Evolutionary conservation across 345 rosid genomes (phyloP).

Genomic region (Lenwebbia sp.): DNA sequence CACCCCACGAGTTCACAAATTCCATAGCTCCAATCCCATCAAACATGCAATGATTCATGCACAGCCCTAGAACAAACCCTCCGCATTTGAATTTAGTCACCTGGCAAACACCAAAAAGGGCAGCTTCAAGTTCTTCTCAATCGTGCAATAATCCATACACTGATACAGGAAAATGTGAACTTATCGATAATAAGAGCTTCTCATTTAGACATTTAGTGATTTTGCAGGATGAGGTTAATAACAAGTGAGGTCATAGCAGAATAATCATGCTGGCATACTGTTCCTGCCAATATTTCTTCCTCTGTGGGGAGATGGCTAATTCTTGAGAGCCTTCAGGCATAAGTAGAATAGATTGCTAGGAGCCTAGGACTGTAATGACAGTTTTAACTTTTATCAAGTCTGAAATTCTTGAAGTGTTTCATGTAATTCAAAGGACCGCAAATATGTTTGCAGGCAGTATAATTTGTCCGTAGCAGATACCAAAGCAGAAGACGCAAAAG

Average conservation of each 20-base stretch:
- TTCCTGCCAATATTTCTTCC: background rate
- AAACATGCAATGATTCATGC: slow-evolving; percentile 77
- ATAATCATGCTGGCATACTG: background rate
- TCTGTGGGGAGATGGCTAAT: background rate
- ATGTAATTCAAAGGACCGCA: background rate
- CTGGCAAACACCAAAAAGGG: slow-evolving; percentile 16
- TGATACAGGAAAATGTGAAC: background rate
- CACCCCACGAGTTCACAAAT: slow-evolving; percentile 79
- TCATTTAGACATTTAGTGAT: background rate
- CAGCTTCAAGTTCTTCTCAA: background rate
- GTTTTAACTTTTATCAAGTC: background rate
- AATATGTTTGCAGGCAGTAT: background rate
- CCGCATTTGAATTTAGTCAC: slow-evolving; percentile 76
- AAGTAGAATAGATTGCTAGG: background rate
- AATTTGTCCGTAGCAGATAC: background rate
- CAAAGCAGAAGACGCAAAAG: background rate
- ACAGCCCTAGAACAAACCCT: slow-evolving; percentile 66
- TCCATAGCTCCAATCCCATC: slow-evolving; percentile 91
- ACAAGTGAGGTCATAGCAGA: background rate
- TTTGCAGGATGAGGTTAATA: background rate
- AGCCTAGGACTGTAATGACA: background rate
- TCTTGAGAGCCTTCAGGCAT: background rate
- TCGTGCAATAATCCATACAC: background rate
- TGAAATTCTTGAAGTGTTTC: background rate
- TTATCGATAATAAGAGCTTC: background rate